Evolutionary conservation across 2,329 filamentous ascomycete genomes (phyloP), one percentile per base, ranked within the genome.

Genomic region (Colletotrichum sp.): DNA sequence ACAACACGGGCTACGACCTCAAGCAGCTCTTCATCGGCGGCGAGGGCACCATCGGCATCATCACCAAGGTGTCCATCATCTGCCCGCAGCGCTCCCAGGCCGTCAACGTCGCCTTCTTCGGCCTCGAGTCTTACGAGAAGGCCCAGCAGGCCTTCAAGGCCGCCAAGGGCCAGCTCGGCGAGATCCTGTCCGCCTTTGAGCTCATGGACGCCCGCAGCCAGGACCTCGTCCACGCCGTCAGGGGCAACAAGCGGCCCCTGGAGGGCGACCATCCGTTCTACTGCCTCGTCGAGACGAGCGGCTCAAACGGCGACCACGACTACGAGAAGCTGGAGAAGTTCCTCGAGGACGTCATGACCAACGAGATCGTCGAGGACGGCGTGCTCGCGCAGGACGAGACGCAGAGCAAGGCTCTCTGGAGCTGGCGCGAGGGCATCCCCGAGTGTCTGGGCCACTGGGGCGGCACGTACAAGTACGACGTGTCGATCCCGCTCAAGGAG

Each of bases 1-100:
- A 99, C 89, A 99, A 99, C 87, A 99, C 97, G 3, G 97, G 97
- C 32, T 99, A 98, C 85, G 98, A 99, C 83, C 86, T 98, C 73
- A 98, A 98, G 88, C 96, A 98, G 85, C 91, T 98, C 44, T 98
- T 99, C 84, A 98, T 99, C 81, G 97, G 97, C 61, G 95, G 93
- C 36, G 97, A 99, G 85, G 97, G 97, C 28, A 98, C 97, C 7
- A 94, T 98, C 78, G 97, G 97, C 69, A 94, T 98, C 81, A 94
- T 99, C 80, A 99, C 97, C 22, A 96, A 92, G 63, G 90, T 98
- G 48, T 96, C 96, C 5, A 94, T 99, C 77, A 90, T 96, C 79
- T 98, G 96, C 82, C 96, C 97, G 1, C 96, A 96, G 82, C 91
- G 95, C 22, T 94, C 96, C 25, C 93, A 94, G 61, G 96, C 97